These are phyloP conservation scores for Cladosporium sp. DNA, from an alignment of 2,329 filamentous ascomycete genomes.

Conservation along the genomic window DNA sequence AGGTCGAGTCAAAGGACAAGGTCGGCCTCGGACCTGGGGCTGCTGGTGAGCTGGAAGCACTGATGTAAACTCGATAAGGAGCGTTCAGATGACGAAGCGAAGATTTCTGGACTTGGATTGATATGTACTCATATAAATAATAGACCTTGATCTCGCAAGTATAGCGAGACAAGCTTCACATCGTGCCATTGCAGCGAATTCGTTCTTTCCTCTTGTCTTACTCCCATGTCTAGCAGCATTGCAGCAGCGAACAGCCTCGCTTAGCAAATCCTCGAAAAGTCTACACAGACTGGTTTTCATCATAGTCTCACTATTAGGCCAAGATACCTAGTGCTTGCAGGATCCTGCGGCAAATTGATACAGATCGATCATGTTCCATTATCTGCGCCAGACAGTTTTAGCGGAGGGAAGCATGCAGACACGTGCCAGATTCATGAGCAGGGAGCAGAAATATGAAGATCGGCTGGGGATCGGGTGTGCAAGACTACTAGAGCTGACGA, in stretches of 20 bases:
- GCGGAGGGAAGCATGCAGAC: neutral
- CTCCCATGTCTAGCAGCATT: neutral
- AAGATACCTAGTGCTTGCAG: neutral
- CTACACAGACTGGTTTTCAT: no score
- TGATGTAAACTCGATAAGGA: neutral
- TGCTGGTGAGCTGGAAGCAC: neutral
- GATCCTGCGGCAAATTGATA: neutral
- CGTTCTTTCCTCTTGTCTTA: neutral
- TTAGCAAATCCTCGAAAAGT: neutral
- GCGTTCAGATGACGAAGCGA: neutral
- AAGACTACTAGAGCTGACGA: neutral
- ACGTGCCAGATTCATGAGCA: neutral
- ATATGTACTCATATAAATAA: neutral
- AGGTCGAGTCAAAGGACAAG: neutral
- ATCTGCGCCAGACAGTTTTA: neutral
- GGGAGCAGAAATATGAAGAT: neutral
- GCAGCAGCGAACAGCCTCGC: no score
- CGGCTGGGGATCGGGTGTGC: neutral
- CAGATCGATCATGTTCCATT: neutral
- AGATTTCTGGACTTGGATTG: neutral
- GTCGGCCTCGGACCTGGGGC: slow-evolving; percentile 4
- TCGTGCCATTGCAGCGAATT: neutral
- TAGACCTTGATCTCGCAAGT: neutral
- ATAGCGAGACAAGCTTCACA: neutral
- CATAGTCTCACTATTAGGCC: no score